phyloP scores from a whole-genome alignment of 2,329 filamentous ascomycete genomes.

The Zasmidium citrigriseum region DNA sequence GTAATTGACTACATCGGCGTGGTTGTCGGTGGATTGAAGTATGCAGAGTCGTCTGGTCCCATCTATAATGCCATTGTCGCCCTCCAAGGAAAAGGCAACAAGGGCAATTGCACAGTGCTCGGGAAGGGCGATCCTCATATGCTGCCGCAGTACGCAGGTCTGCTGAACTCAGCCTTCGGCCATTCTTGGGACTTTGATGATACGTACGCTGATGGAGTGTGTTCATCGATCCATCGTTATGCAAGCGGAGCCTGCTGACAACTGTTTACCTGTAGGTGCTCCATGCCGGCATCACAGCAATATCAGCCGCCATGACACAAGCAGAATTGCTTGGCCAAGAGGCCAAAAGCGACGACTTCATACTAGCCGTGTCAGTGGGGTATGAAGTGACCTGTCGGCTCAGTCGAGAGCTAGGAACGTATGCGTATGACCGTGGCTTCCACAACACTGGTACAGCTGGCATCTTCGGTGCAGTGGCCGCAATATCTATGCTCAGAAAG shows the following conservation, averaged over 20 bases:
- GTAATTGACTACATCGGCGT: conserved; percentile 35
- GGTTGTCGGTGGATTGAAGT: conserved; percentile 26
- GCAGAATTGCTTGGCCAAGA: conserved; percentile 29
- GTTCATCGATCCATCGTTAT: background rate
- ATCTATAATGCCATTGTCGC: conserved; percentile 29
- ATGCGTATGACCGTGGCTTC: conserved; percentile 39
- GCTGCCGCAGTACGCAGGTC: conserved; percentile 42
- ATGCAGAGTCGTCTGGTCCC: conserved; percentile 29
- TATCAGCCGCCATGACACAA: conserved; percentile 39
- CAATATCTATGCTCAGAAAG: conserved; percentile 33
- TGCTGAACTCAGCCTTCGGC: conserved; percentile 46
- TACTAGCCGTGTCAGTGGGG: conserved; percentile 36
- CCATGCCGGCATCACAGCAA: conserved; percentile 45
- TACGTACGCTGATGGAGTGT: conserved; percentile 41
- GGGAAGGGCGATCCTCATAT: conserved; percentile 35
- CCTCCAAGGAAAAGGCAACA: conserved; percentile 25
- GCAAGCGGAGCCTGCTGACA: background rate
- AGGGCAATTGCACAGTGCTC: conserved; percentile 37
- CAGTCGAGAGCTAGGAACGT: conserved; percentile 36
- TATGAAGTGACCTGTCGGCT: conserved; percentile 39
- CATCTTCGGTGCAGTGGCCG: conserved; percentile 40
- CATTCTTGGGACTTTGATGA: conserved; percentile 51
- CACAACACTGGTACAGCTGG: conserved; percentile 41
- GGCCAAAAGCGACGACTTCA: conserved; percentile 25
- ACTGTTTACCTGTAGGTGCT: conserved; percentile 32